A percentile compares a stretch with the other conserved stretches of the same genome.
These are phyloP conservation scores for Saprolegnia parasitica DNA, from an alignment of 352 stramenopile genomes.

Conservation along the genomic window DNA sequence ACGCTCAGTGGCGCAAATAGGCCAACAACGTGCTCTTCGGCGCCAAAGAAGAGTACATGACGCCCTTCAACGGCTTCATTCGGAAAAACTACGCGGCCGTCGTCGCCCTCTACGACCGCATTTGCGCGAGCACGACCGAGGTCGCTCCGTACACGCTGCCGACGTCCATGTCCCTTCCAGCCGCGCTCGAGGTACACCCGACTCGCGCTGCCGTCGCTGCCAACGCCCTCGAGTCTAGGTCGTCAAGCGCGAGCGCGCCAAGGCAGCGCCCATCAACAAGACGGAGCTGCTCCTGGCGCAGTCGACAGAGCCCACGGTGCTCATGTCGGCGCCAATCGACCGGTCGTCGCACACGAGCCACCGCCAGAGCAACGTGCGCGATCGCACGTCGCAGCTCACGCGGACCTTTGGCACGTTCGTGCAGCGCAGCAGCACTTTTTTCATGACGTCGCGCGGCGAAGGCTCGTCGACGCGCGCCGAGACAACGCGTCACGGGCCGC, in stretches of 20 bases:
- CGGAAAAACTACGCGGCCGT: slow-evolving; percentile 50
- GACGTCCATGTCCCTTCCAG: background rate
- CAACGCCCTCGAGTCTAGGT: background rate
- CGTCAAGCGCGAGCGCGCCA: background rate
- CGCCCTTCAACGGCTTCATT: slow-evolving; percentile 71
- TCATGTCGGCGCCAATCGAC: background rate
- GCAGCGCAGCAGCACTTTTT: background rate
- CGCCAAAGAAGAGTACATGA: slow-evolving; percentile 67
- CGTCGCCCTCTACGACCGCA: slow-evolving; percentile 66
- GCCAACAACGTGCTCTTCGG: slow-evolving; percentile 75
- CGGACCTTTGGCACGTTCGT: background rate
- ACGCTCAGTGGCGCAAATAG: background rate
- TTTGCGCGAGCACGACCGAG: slow-evolving; percentile 34
- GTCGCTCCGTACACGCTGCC: background rate
- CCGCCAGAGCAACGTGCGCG: background rate
- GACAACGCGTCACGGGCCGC: too few species aligned
- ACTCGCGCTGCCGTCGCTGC: background rate
- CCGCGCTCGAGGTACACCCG: background rate
- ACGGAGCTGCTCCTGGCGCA: background rate
- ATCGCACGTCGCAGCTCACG: background rate
- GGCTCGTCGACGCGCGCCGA: background rate
- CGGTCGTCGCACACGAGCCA: background rate
- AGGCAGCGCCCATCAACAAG: background rate
- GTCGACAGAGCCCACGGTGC: background rate
- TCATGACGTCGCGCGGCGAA: background rate